phyloP scores from a whole-genome alignment of 441 rosid species.

The Dalechampia spathulata region DNA sequence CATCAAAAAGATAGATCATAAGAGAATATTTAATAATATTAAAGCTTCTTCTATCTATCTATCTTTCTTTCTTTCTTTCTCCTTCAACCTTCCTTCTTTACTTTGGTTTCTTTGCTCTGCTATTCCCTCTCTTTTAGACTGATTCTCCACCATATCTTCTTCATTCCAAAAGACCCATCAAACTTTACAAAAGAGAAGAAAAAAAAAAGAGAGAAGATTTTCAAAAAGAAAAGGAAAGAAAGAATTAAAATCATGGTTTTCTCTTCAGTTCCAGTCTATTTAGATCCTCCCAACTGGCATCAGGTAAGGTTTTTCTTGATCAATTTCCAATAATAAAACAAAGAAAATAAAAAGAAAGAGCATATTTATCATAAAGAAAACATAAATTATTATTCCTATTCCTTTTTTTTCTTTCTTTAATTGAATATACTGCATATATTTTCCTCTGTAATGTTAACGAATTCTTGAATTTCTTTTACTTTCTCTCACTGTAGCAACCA shows the following conservation, averaged over 20 bases:
- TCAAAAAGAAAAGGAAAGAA: slow-evolving; percentile 13
- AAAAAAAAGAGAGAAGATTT: not conserved
- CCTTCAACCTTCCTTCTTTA: slow-evolving; percentile 26
- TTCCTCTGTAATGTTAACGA: slow-evolving; percentile 11
- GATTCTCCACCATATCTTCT: slow-evolving; percentile 54
- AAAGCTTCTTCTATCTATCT: slow-evolving; percentile 3
- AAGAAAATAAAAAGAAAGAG: slow-evolving; percentile 19
- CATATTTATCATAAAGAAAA: slow-evolving; percentile 19
- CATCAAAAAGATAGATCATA: slow-evolving; percentile 33
- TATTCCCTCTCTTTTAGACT: slow-evolving; percentile 29
- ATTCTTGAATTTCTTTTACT: slow-evolving; percentile 6
- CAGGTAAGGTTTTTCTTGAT: slow-evolving; percentile 39
- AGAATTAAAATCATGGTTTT: slow-evolving; percentile 60
- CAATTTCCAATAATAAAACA: slow-evolving; percentile 15
- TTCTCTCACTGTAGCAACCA: slow-evolving; percentile 31
- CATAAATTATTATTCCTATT: slow-evolving; percentile 29
- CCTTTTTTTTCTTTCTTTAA: slow-evolving; percentile 15
- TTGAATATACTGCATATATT: slow-evolving; percentile 32
- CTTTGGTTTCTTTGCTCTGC: slow-evolving; percentile 43
- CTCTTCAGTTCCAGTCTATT: slow-evolving; percentile 87
- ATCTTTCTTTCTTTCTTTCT: slow-evolving; percentile 16
- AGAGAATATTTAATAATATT: slow-evolving; percentile 13
- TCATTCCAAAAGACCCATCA: slow-evolving; percentile 38
- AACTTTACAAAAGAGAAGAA: slow-evolving; percentile 45
- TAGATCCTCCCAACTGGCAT: slow-evolving; percentile 97